Conservation (phyloP, 2,329 filamentous ascomycete genomes). For the Fusarium sp. region DNA sequence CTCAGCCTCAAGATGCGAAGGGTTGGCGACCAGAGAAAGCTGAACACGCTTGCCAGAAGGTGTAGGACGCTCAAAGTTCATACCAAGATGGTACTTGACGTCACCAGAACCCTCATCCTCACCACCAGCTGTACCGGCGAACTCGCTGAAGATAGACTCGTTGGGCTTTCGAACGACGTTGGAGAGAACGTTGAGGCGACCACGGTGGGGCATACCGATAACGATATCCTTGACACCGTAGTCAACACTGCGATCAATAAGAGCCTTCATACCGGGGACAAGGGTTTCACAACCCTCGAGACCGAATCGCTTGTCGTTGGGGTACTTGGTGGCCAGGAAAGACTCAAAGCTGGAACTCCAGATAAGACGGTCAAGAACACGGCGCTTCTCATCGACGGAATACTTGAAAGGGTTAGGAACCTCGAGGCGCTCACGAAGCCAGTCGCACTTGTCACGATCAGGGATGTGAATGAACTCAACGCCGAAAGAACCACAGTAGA, state of each 20-base stretch:
- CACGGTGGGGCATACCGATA: conserved; percentile 99
- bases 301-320: conserved; percentile 99
- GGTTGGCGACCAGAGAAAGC: conserved; percentile 97
- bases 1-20: conserved; percentile 97
- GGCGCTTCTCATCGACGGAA: conserved; percentile 96
- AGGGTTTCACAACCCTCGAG: conserved; percentile 96
- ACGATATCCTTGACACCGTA: conserved; percentile 99
- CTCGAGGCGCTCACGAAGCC: conserved; percentile 95
- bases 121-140: conserved; percentile 86
- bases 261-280: conserved; percentile 98
- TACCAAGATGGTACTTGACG: conserved; percentile 99
- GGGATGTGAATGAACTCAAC: conserved; percentile 99
- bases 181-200: conserved; percentile 95
- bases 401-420: conserved; percentile 96
- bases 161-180: conserved; percentile 99
- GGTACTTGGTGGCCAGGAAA: conserved; percentile 97
- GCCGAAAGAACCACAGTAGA: conserved; percentile 98
- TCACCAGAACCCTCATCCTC: conserved; percentile 97
- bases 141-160: conserved; percentile 99
- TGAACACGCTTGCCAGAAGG: conserved; percentile 99
- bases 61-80: conserved; percentile 99
- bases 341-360: conserved; percentile 98
- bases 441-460: conserved; percentile 97
- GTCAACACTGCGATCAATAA: conserved; percentile 98
- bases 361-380: conserved; percentile 96